Percentiles rank a stretch among this genome's conserved stretches.
Conservation (phyloP, 2,329 filamentous ascomycete genomes). For the Endocalyx cinctus region DNA sequence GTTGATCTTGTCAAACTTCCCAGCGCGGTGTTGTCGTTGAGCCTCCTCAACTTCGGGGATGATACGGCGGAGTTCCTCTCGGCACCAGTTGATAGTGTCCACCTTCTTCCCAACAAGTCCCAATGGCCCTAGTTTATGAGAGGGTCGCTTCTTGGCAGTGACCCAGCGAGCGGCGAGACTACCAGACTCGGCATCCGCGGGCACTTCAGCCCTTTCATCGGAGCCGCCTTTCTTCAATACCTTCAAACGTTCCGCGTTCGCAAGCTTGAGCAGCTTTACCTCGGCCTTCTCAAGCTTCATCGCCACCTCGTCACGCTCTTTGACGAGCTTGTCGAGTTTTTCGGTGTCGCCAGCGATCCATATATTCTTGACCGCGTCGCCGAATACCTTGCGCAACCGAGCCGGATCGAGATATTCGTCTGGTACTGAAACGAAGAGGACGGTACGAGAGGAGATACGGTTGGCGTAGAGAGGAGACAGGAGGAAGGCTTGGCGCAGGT, state of each 20-base stretch:
- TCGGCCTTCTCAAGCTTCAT: slow-evolving; percentile 83
- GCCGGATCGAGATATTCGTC: slow-evolving; percentile 69
- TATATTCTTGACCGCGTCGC: slow-evolving; percentile 72
- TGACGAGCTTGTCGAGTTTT: slow-evolving; percentile 74
- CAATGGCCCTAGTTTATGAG: slow-evolving; percentile 66
- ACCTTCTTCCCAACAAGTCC: slow-evolving; percentile 79
- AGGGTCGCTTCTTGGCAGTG: slow-evolving; percentile 66
- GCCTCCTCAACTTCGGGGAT: slow-evolving; percentile 65
- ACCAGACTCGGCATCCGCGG: slow-evolving; percentile 62
- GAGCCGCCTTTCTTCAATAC: slow-evolving; percentile 53
- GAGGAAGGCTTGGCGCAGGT: slow-evolving; percentile 86
- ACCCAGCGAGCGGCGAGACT: slow-evolving; percentile 72
- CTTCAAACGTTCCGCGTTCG: slow-evolving; percentile 69
- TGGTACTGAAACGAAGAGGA: slow-evolving; percentile 85
- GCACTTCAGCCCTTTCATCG: slow-evolving; percentile 40
- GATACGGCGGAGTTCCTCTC: slow-evolving; percentile 70
- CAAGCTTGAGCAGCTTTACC: slow-evolving; percentile 75
- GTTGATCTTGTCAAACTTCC: slow-evolving; percentile 61
- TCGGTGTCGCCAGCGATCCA: slow-evolving; percentile 79
- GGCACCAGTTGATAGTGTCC: slow-evolving; percentile 89
- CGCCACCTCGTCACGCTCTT: slow-evolving; percentile 74
- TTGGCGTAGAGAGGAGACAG: slow-evolving; percentile 79
- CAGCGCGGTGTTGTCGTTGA: slow-evolving; percentile 62
- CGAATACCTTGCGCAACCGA: slow-evolving; percentile 77
- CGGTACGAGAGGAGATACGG: slow-evolving; percentile 83